These are phyloP conservation scores for Aspergillus piperis DNA, from an alignment of 2,329 filamentous ascomycete species.

Conservation along the genomic window DNA sequence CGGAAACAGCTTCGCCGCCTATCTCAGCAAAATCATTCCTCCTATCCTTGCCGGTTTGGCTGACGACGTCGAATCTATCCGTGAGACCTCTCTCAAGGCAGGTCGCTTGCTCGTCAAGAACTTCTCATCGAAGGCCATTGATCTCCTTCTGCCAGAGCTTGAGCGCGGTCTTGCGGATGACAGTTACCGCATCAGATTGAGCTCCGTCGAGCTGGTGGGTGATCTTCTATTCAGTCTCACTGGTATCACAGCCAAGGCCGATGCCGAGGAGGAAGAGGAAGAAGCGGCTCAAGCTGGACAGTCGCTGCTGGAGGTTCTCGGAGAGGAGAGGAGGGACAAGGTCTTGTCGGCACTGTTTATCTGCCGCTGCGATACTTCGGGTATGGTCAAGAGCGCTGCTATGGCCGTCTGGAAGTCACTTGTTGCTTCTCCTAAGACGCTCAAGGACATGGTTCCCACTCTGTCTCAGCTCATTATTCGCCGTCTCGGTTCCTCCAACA, in stretches of 20 bases:
- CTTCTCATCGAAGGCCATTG: slow-evolving; percentile 91
- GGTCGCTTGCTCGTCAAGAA: slow-evolving; percentile 97
- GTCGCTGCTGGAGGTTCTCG: slow-evolving; percentile 90
- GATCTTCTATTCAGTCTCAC: slow-evolving; percentile 97
- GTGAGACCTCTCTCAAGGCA: slow-evolving; percentile 92
- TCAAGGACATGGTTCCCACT: slow-evolving; percentile 93
- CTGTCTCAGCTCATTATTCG: slow-evolving; percentile 93
- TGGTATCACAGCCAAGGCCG: slow-evolving; percentile 79
- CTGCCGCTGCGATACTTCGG: slow-evolving; percentile 94
- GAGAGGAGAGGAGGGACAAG: slow-evolving; percentile 94
- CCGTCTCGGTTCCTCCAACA: slow-evolving; percentile 89
- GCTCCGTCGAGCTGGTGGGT: slow-evolving; percentile 94
- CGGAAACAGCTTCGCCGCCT: slow-evolving; percentile 96
- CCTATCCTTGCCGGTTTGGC: slow-evolving; percentile 91
- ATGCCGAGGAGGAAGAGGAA: slow-evolving; percentile 77
- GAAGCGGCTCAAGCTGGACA: slow-evolving; percentile 81
- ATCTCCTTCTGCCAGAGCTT: slow-evolving; percentile 88
- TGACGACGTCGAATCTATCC: slow-evolving; percentile 93
- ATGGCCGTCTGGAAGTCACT: slow-evolving; percentile 96
- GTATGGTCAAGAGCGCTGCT: slow-evolving; percentile 83
- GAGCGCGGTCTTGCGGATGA: slow-evolving; percentile 97
- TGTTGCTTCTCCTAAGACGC: slow-evolving; percentile 84
- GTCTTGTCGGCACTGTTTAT: slow-evolving; percentile 97
- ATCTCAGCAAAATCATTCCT: slow-evolving; percentile 92
- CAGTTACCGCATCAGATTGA: slow-evolving; percentile 95